Conservation (phyloP, 2,329 filamentous ascomycete genomes). For the Daldinia sp. region DNA sequence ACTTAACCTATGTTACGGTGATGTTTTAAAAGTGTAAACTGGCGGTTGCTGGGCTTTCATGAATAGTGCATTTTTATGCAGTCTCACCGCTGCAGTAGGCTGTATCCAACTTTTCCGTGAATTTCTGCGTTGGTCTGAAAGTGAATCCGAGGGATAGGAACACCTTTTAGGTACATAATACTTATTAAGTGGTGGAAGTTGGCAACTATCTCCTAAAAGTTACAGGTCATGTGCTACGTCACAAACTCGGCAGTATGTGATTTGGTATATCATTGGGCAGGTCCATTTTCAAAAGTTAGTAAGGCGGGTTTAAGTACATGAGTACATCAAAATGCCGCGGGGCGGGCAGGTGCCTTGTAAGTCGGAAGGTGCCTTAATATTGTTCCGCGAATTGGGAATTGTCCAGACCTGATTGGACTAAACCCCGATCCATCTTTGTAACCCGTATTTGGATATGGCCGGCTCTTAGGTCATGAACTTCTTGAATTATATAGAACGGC, state of each 20-base stretch:
- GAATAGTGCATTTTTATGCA: not conserved
- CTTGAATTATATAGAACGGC: slow-evolving; percentile 26
- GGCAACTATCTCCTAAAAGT: not conserved
- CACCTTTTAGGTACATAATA: slow-evolving; percentile 1
- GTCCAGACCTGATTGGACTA: slow-evolving; percentile 30
- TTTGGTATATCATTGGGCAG: slow-evolving; percentile 14
- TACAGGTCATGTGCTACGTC: slow-evolving; percentile 38
- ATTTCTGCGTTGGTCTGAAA: slow-evolving; percentile 24
- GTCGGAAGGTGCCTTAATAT: slow-evolving; percentile 28
- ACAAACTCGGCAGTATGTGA: slow-evolving; percentile 20
- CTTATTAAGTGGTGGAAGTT: slow-evolving; percentile 2
- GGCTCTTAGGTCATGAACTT: slow-evolving; percentile 27
- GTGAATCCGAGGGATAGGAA: slow-evolving; percentile 31
- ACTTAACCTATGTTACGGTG: not conserved
- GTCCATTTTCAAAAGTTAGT: not conserved
- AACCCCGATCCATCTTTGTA: slow-evolving; percentile 4
- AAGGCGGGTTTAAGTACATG: not conserved
- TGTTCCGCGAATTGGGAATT: slow-evolving; percentile 40
- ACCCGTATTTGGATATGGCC: slow-evolving; percentile 3
- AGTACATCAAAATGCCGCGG: not conserved
- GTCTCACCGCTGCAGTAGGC: slow-evolving; percentile 20
- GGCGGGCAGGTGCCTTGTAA: no score
- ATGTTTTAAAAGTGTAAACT: not conserved
- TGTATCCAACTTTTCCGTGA: slow-evolving; percentile 10
- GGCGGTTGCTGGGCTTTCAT: not conserved